Percentiles rank a stretch among this genome's conserved stretches.
These are phyloP conservation scores for Aeminium ludgeri DNA, from an alignment of 495 filamentous ascomycete species.

Conservation along the genomic window DNA sequence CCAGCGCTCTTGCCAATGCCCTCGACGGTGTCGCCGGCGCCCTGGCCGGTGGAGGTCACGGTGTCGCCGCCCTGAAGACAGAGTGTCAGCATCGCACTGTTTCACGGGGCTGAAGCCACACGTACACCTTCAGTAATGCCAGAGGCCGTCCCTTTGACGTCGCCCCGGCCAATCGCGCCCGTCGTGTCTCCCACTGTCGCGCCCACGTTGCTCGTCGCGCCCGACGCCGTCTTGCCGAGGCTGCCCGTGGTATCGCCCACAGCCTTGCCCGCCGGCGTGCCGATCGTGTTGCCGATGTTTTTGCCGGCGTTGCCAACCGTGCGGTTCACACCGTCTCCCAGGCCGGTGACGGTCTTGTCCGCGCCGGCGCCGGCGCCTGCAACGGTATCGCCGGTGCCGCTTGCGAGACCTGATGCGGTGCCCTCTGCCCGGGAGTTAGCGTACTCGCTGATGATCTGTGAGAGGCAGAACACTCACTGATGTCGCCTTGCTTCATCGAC, in stretches of 20 bases:
- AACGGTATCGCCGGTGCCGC: conserved; percentile 11
- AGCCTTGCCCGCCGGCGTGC: conserved; percentile 6
- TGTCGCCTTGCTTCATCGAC: conserved; percentile 7
- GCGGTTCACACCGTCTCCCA: conserved; percentile 8
- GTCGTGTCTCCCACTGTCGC: conserved; percentile 17
- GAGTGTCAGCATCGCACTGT: conserved; percentile 1
- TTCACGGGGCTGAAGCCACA: background rate
- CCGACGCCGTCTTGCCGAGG: conserved; percentile 11
- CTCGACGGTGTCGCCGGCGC: conserved; percentile 4
- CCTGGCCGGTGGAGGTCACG: conserved; percentile 4
- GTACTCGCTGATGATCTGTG: too few relatives aligned
- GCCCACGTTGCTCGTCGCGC: conserved; percentile 8
- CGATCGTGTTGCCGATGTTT: conserved; percentile 14
- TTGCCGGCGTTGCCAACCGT: conserved; percentile 10
- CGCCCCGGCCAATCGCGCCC: conserved; percentile 14
- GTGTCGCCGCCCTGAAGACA: conserved; percentile 1
- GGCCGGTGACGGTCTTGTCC: conserved; percentile 8
- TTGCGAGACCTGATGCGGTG: conserved; percentile 7
- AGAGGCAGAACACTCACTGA: too few relatives aligned
- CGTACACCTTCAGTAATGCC: conserved; percentile 13
- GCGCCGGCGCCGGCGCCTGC: conserved; percentile 10
- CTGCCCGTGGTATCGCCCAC: conserved; percentile 1
- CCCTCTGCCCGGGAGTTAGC: too few relatives aligned
- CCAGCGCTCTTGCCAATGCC: conserved; percentile 14
- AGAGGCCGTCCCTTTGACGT: conserved; percentile 12